Base-by-base conservation (phyloP, 148 eudicot species). In the Simmondsia chinensis region DNA sequence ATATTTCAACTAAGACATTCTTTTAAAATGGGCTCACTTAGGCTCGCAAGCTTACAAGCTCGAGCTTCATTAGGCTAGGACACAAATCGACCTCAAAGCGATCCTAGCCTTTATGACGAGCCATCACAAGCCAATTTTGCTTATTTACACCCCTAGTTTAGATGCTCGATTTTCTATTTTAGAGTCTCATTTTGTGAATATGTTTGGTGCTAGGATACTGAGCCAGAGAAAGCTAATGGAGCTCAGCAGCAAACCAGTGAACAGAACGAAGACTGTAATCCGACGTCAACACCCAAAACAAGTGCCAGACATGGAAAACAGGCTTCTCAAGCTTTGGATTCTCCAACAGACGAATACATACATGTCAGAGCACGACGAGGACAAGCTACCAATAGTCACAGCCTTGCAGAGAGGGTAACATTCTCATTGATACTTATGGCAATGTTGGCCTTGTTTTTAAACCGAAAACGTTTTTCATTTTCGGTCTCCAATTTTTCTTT, bases 311-410 rank as follows among this genome's bases (percentile, higher is more conserved):
- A 73, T 47, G 80, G 65, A 21, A 89, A 84, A 62, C 85, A 72
- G 56, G 75, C 56, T 14, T 68, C 88, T 25, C 87, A 70, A 66
- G 71, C 75, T 52, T 74, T 77, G 3, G 94, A 77, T 64, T 52
- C 60, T 18, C 60, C 71, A 14, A 86, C 79, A 65, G 99, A 75
- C 63, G 99, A 86, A 0, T 93, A 93, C 52, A 82, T 93, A 49
- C 99, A 93, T 56, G 67, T 93, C 34, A 63, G 99, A 67, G 99
- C 96, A 5, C 75, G 94, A 39, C 72, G 99, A 80, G 99, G 99
- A 32, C 99, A 86, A 56, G 99, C 99, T 33, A 93, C 99, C 46
- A 93, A 93, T 58, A 93, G 99, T 65, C 99, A 89, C 57, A 84
- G 95, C 67, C 93, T 89, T 50, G 97, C 97, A 10, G 99, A 93